Evolutionary conservation across 306 rosid species (phyloP), one percentile per base, ranked within the genome.

Genomic region (Carpinus viminea): DNA sequence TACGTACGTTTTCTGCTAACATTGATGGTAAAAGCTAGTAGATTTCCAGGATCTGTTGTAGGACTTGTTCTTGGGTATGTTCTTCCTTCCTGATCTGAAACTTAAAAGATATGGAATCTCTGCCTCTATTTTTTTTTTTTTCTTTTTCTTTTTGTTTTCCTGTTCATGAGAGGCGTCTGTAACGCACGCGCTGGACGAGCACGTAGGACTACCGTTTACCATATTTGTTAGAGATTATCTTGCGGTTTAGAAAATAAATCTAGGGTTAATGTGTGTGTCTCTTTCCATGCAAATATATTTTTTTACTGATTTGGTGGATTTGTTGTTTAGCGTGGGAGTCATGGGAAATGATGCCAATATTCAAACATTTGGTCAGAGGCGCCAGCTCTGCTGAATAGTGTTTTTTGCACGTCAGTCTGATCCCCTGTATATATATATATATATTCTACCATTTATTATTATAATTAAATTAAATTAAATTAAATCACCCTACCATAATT

Each of bases 281-380:
- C 84, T 77, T 74, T 76, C 79, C 62, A 68, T 68, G 68, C 13
- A 53, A 65, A 48, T 50, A 24, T 36, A n/a, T n/a, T n/a, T n/a
- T n/a, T n/a, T n/a, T n/a, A n/a, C n/a, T n/a, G n/a, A n/a, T 60
- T 43, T n/a, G 48, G 8, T 36, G 71, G 18, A 31, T 78, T 86
- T 77, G 76, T 78, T 76, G 79, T 69, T 76, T 82, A 34, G 81
- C 55, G 72, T 66, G 83, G 83, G 55, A 72, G 78, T 85, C 80
- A 18, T 92, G 87, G 97, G 95, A 89, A 92, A 87, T 88, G 93
- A 87, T 85, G 94, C 91, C 79, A 86, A 89, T 73, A 85, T 80
- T 91, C 84, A 84, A 85, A 86, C 92, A 41, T 65, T 31, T 48
- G 47, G 75, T 76, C 79, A 53, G 79, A 86, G 80, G 87, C 88